Evolutionary conservation across 148 eudicot species (phyloP).

Genomic region (Hydrangea macrophylla): DNA sequence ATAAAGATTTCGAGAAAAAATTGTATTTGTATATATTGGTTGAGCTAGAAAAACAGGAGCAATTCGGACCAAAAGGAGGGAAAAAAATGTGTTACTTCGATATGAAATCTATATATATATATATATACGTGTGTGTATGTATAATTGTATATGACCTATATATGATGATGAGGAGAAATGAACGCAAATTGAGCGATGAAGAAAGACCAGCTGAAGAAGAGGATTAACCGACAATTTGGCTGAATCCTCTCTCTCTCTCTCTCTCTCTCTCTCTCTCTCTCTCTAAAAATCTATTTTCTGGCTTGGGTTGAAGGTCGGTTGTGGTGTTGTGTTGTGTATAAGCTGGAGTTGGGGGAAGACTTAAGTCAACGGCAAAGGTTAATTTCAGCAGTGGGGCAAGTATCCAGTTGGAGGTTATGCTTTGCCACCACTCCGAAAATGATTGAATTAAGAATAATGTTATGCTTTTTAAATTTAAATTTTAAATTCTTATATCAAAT

Average conservation of each 20-base stretch:
- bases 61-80: no score
- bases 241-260: neutral
- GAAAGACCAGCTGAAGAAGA: neutral
- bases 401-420: neutral
- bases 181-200: neutral
- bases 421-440: neutral
- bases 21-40: neutral
- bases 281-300: neutral
- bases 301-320: neutral
- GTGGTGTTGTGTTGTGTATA: neutral
- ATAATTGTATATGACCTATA: no score
- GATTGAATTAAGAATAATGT: no score
- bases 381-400: conserved; percentile 4
- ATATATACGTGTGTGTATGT: no score
- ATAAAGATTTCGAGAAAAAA: neutral
- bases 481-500: no score
- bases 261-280: neutral
- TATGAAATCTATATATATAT: neutral
- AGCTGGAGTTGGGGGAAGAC: neutral
- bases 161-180: neutral
- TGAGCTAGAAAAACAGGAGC: neutral
- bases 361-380: conserved; percentile 8
- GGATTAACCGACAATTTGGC: neutral
- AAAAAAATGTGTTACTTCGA: neutral
- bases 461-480: no score